A percentile compares a stretch with the other conserved stretches of the same genome.
Conservation (phyloP, 495 filamentous ascomycete genomes). For the Lentithecium fluviatile region DNA sequence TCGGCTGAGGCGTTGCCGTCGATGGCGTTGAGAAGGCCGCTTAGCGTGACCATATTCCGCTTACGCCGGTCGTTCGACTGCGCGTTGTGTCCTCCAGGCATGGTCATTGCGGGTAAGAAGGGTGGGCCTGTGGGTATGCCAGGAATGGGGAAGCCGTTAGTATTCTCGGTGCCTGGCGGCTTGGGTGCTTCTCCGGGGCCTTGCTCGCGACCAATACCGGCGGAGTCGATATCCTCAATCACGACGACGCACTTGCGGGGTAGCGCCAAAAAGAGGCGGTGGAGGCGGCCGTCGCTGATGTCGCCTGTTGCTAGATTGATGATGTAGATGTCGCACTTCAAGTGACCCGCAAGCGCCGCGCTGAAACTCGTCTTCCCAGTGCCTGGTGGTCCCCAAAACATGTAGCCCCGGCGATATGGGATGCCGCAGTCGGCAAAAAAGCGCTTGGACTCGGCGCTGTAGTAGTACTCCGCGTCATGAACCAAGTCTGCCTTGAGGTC, state of each 20-base stretch:
- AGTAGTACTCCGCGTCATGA: constrained; percentile 11
- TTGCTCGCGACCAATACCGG: constrained; percentile 47
- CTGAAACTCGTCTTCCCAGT: constrained; percentile 12
- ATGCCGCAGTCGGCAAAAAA: constrained; percentile 23
- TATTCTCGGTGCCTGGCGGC: not conserved
- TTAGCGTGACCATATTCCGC: constrained; percentile 70
- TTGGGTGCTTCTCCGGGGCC: no score
- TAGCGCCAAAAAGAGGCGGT: not conserved
- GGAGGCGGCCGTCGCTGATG: constrained; percentile 6
- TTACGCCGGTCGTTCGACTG: not conserved
- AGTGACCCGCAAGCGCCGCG: not conserved
- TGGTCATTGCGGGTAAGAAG: not conserved
- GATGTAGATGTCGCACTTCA: not conserved
- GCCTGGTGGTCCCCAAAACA: constrained; percentile 66
- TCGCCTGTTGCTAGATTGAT: constrained; percentile 13
- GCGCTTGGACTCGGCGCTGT: not conserved
- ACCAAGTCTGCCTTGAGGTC: constrained; percentile 11
- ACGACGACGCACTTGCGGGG: constrained; percentile 64
- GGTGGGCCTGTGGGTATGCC: not conserved
- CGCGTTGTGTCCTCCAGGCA: not conserved
- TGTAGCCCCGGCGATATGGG: constrained; percentile 37
- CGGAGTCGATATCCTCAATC: constrained; percentile 67
- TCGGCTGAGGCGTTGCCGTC: constrained; percentile 80
- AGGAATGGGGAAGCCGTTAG: constrained; percentile 57
- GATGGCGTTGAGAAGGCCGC: constrained; percentile 77